phyloP scores from a whole-genome alignment of 1,139 yeast genomes.

The Blastobotrys illinoisensis region DNA sequence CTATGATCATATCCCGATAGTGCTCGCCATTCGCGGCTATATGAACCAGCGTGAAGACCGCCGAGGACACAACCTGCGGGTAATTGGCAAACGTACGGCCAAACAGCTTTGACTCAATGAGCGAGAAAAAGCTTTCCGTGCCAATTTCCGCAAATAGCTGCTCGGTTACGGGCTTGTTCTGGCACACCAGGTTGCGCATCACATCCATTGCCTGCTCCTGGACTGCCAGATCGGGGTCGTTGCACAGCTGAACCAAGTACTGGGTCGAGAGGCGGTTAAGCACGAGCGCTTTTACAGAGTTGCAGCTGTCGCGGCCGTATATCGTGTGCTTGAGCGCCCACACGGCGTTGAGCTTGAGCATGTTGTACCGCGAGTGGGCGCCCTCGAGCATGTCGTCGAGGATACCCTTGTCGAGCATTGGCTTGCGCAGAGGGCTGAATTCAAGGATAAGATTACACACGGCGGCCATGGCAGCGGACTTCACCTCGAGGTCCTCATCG shows the following conservation, averaged over 20 bases:
- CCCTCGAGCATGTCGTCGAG: constrained; percentile 44
- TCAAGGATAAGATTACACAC: constrained; percentile 75
- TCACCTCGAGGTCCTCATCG: constrained; percentile 37
- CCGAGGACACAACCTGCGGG: constrained; percentile 38
- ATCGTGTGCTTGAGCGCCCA: constrained; percentile 55
- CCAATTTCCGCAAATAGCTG: constrained; percentile 36
- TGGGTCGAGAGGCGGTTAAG: constrained; percentile 45
- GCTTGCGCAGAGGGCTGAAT: constrained; percentile 64
- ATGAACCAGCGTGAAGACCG: constrained; percentile 52
- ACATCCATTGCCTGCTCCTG: constrained; percentile 67
- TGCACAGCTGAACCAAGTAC: constrained; percentile 46
- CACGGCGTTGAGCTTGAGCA: constrained; percentile 44
- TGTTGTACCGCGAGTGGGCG: constrained; percentile 29
- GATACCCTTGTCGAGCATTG: constrained; percentile 51
- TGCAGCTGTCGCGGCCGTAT: constrained; percentile 35
- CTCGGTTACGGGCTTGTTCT: constrained; percentile 50
- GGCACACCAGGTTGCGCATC: constrained; percentile 68
- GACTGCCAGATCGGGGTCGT: constrained; percentile 46
- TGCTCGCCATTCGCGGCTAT: constrained; percentile 49
- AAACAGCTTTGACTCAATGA: constrained; percentile 24
- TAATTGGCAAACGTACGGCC: constrained; percentile 11
- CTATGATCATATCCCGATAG: constrained; percentile 43
- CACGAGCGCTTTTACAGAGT: constrained; percentile 29
- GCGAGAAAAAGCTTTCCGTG: constrained; percentile 29
- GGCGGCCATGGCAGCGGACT: constrained; percentile 59